These are phyloP conservation scores for Amylocarpus encephaloides DNA, from an alignment of 2,329 filamentous ascomycete species.

Conservation along the genomic window DNA sequence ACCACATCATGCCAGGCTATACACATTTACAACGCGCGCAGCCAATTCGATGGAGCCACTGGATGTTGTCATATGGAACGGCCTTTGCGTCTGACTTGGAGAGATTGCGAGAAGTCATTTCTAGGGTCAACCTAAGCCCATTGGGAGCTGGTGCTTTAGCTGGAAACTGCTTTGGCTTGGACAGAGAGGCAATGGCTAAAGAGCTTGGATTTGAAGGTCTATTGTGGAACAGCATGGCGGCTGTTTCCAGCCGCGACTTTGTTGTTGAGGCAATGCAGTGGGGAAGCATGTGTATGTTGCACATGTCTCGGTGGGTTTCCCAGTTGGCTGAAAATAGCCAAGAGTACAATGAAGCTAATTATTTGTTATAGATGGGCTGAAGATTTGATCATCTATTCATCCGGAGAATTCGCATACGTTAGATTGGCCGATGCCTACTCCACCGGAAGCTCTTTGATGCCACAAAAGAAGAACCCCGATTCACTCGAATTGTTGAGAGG, in stretches of 20 bases:
- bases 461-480: conserved; percentile 75
- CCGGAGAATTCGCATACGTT: conserved; percentile 64
- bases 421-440: conserved; percentile 72
- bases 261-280: conserved; percentile 77
- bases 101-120: conserved; percentile 65
- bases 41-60: conserved; percentile 76
- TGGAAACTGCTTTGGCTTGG: conserved; percentile 76
- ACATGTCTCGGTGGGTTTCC: conserved; percentile 50
- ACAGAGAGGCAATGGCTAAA: conserved; percentile 69
- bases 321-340: not conserved
- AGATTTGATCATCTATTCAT: conserved; percentile 79
- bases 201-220: conserved; percentile 76
- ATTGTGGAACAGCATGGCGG: conserved; percentile 70
- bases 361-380: conserved; percentile 57
- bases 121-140: conserved; percentile 60
- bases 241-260: conserved; percentile 62
- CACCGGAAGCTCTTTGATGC: conserved; percentile 53
- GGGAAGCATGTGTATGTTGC: conserved; percentile 70
- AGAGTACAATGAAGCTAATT: not conserved
- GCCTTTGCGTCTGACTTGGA: conserved; percentile 70
- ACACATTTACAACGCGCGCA: conserved; percentile 79
- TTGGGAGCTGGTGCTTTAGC: conserved; percentile 52
- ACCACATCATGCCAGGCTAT: conserved; percentile 76
- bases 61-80: conserved; percentile 69
- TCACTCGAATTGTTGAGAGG: conserved; percentile 69